Conservation (phyloP, 1,284 basidiomycete genomes). For the Testicularia cyperi region DNA sequence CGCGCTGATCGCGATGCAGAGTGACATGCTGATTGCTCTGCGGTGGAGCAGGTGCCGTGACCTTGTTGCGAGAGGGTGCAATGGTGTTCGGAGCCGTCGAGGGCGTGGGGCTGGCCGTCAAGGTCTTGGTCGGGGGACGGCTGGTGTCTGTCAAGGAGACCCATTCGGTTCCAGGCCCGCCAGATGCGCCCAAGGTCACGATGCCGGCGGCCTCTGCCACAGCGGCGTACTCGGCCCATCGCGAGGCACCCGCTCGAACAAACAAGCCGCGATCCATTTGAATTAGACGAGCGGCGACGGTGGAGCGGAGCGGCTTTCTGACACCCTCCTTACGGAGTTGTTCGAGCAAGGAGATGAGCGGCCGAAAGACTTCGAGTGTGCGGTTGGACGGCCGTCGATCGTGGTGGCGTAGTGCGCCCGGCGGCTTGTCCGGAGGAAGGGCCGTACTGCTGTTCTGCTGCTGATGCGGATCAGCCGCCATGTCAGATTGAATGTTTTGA, state of each 20-base stretch:
- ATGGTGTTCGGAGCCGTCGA: slow-evolving; percentile 4
- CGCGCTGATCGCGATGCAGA: slow-evolving; percentile 10
- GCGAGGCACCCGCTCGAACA: slow-evolving; percentile 38
- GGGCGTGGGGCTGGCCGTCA: neutral
- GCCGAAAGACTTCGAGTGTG: slow-evolving; percentile 35
- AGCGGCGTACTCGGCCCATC: slow-evolving; percentile 48
- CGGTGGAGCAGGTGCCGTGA: too few species aligned
- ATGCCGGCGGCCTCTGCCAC: slow-evolving; percentile 49
- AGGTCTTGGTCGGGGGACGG: neutral
- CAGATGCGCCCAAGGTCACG: slow-evolving; percentile 36
- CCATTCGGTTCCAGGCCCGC: slow-evolving; percentile 42
- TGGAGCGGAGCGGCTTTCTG: slow-evolving; percentile 33
- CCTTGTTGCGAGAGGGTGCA: too few species aligned
- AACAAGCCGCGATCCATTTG: slow-evolving; percentile 33
- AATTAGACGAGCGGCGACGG: slow-evolving; percentile 32
- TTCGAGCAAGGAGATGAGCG: slow-evolving; percentile 41
- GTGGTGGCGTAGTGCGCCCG: slow-evolving; percentile 11
- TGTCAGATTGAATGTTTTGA: too few species aligned
- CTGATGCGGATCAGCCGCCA: too few species aligned
- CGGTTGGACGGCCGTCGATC: slow-evolving; percentile 30
- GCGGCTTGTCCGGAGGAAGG: slow-evolving; percentile 10
- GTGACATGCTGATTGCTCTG: too few species aligned
- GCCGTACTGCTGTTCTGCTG: too few species aligned
- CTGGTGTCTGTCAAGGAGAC: slow-evolving; percentile 28
- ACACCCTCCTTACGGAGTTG: slow-evolving; percentile 41